Percentiles rank a stretch among this genome's conserved stretches.
Evolutionary conservation across 2,329 filamentous ascomycete species (phyloP).

Genomic region (Aspergillus versicolor): DNA sequence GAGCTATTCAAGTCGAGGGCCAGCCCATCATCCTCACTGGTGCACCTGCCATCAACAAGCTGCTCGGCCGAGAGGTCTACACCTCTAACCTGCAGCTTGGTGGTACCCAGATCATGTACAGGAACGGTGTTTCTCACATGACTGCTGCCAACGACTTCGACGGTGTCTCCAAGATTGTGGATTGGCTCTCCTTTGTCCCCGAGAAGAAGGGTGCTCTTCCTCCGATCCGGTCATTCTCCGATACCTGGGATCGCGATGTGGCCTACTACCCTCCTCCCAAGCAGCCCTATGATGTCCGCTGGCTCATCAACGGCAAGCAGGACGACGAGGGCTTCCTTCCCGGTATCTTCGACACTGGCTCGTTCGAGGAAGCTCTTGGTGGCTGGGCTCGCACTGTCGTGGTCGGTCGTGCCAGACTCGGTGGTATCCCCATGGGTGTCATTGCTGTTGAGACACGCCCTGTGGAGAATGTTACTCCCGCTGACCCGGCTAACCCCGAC

Average conservation of each 20-base stretch:
- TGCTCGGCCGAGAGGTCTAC: constrained; percentile 96
- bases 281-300: constrained; percentile 87
- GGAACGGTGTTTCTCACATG: constrained; percentile 99
- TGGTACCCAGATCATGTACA: constrained; percentile 99
- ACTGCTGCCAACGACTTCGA: constrained; percentile 97
- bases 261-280: constrained; percentile 76
- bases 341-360: constrained; percentile 94
- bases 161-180: constrained; percentile 94
- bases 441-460: constrained; percentile 95
- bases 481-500: constrained; percentile 96
- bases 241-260: constrained; percentile 91
- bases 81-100: constrained; percentile 98
- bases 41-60: constrained; percentile 95
- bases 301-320: constrained; percentile 86
- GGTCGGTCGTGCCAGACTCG: constrained; percentile 90
- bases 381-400: constrained; percentile 98
- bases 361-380: constrained; percentile 93
- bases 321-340: constrained; percentile 80
- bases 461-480: constrained; percentile 94
- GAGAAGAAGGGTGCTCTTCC: constrained; percentile 92
- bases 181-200: constrained; percentile 96
- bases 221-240: constrained; percentile 82
- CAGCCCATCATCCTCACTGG: constrained; percentile 98
- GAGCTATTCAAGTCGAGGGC: constrained; percentile 97
- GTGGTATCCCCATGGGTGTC: constrained; percentile 97